A percentile compares a stretch with the other conserved stretches of the same genome.
Conservation (phyloP, 495 filamentous ascomycete genomes). For the Lasiosphaeria hispida region DNA sequence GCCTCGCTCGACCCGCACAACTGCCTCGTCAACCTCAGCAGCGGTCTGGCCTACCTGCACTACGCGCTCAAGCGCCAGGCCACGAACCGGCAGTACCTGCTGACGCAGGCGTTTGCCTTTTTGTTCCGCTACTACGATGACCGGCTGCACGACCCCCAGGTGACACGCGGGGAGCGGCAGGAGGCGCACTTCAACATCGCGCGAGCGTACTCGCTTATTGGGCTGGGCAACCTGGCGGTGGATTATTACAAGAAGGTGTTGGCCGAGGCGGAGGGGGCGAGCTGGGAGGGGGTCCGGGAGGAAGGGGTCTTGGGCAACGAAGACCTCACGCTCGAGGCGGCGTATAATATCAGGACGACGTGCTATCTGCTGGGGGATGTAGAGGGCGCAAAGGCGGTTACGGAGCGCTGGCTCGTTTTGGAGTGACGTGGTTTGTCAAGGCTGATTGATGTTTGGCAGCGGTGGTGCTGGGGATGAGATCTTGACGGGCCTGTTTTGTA, state of each 20-base stretch:
- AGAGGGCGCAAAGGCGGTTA: conserved; percentile 28
- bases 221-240: conserved; percentile 72
- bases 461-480: background rate
- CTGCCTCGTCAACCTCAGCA: conserved; percentile 68
- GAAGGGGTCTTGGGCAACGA: conserved; percentile 37
- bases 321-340: conserved; percentile 70
- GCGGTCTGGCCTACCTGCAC: conserved; percentile 76
- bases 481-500: too few species aligned
- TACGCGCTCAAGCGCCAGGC: conserved; percentile 82
- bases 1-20: conserved; percentile 75
- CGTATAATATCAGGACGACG: conserved; percentile 64
- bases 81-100: conserved; percentile 82
- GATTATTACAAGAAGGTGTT: conserved; percentile 62
- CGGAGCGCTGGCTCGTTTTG: conserved; percentile 29
- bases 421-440: conserved; percentile 12
- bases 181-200: conserved; percentile 92
- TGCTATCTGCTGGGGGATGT: conserved; percentile 35
- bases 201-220: conserved; percentile 75
- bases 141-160: conserved; percentile 31
- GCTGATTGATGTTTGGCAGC: background rate
- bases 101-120: conserved; percentile 81
- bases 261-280: conserved; percentile 19
- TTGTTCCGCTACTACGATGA: conserved; percentile 71
- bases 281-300: conserved; percentile 3
- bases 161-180: conserved; percentile 36